These are phyloP conservation scores for Asterophora parasitica DNA, from an alignment of 768 basidiomycete genomes.

Conservation along the genomic window DNA sequence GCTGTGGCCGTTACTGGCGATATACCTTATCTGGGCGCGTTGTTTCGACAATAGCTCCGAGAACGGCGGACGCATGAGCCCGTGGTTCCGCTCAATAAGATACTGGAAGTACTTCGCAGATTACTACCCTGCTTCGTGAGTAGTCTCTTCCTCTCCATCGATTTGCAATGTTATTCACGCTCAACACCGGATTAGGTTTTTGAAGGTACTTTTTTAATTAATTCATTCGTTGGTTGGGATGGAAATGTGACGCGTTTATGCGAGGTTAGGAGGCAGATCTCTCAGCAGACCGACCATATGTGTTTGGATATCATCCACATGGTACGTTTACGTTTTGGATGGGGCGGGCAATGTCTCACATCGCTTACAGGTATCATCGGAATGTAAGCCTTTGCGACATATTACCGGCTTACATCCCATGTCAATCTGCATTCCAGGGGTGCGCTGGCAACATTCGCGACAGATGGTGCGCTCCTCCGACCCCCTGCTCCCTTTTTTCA, in stretches of 20 bases:
- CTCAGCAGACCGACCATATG: conserved; percentile 86
- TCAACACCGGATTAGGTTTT: conserved; percentile 29
- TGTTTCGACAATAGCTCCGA: conserved; percentile 77
- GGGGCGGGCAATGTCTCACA: conserved; percentile 4
- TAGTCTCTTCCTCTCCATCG: conserved; percentile 18
- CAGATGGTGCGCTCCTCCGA: conserved; percentile 61
- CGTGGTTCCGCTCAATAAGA: conserved; percentile 64
- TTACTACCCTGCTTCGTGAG: conserved; percentile 87
- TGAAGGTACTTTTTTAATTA: conserved; percentile 37
- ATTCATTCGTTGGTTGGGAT: background rate
- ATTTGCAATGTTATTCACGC: conserved; percentile 20
- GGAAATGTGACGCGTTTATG: conserved; percentile 14
- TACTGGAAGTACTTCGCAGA: conserved; percentile 92
- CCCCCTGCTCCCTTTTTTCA: conserved; percentile 2
- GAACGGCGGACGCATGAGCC: conserved; percentile 61
- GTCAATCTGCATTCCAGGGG: conserved; percentile 50
- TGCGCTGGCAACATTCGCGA: conserved; percentile 92
- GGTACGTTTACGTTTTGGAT: conserved; percentile 42
- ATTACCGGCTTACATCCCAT: background rate
- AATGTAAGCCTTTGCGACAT: conserved; percentile 49
- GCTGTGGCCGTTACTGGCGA: conserved; percentile 77
- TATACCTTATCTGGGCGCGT: conserved; percentile 76
- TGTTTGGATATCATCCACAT: conserved; percentile 99
- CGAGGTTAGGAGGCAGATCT: conserved; percentile 75
- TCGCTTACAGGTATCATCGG: conserved; percentile 80